Percentiles rank a stretch among this genome's conserved stretches.
These are phyloP conservation scores for Aspergillus nanangensis DNA, from an alignment of 495 filamentous ascomycete species.

Conservation along the genomic window DNA sequence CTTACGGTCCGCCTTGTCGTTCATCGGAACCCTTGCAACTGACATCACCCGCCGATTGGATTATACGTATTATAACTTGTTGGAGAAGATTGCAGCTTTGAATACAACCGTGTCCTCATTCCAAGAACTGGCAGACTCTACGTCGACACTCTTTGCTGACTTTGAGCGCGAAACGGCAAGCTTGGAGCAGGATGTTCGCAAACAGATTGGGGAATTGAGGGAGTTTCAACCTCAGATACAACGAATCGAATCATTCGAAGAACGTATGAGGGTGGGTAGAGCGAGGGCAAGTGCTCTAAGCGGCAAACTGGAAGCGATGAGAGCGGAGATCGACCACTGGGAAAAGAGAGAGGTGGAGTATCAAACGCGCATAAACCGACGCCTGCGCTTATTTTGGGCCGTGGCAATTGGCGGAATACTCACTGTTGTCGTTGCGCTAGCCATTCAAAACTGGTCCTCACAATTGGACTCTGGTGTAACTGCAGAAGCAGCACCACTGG, in stretches of 20 bases:
- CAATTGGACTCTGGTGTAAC: background rate
- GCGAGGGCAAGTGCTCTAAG: conserved; percentile 61
- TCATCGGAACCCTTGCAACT: conserved; percentile 38
- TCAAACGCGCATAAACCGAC: conserved; percentile 61
- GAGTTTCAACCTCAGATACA: conserved; percentile 67
- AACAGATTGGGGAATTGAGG: conserved; percentile 62
- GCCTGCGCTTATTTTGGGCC: conserved; percentile 59
- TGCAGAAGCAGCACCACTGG: background rate
- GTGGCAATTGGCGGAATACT: conserved; percentile 34
- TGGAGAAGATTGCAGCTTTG: conserved; percentile 70
- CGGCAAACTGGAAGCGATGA: conserved; percentile 60
- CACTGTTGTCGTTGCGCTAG: conserved; percentile 39
- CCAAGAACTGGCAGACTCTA: conserved; percentile 62
- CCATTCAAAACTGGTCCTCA: conserved; percentile 29
- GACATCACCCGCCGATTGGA: conserved; percentile 72
- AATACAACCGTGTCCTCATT: conserved; percentile 64
- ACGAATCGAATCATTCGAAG: conserved; percentile 60
- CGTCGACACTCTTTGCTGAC: conserved; percentile 52
- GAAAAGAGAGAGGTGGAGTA: conserved; percentile 67
- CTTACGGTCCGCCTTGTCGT: conserved; percentile 31
- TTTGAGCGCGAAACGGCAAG: conserved; percentile 60
- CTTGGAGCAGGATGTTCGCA: conserved; percentile 56
- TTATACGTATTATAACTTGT: conserved; percentile 78
- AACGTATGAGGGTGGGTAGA: conserved; percentile 59
- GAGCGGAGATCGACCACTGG: conserved; percentile 62